phyloP scores from a whole-genome alignment of 331 rosid species.

The Ulmus americana region DNA sequence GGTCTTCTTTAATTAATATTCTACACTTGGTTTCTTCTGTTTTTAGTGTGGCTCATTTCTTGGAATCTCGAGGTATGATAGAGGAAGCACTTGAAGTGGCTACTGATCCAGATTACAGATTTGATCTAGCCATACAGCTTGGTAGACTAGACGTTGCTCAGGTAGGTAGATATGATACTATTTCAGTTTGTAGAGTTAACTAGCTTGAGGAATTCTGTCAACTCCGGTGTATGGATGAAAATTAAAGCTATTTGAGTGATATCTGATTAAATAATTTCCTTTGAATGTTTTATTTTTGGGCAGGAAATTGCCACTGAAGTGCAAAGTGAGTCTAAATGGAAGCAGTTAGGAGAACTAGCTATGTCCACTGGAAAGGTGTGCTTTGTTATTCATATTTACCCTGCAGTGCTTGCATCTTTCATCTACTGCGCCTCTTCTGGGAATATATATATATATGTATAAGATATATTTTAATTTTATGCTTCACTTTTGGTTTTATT shows the following conservation, averaged over 20 bases:
- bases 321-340: slow-evolving; percentile 94
- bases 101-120: slow-evolving; percentile 93
- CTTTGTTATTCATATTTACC: neutral
- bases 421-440: no score
- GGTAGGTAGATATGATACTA: slow-evolving; percentile 44
- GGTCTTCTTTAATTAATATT: no score
- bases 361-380: slow-evolving; percentile 88
- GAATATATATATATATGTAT: no score
- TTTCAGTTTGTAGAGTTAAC: slow-evolving; percentile 11
- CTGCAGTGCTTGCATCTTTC: neutral
- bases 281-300: slow-evolving; percentile 12
- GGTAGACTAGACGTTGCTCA: slow-evolving; percentile 90
- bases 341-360: slow-evolving; percentile 95
- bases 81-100: slow-evolving; percentile 99
- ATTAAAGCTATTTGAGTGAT: slow-evolving; percentile 15
- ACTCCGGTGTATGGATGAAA: slow-evolving; percentile 1
- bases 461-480: neutral
- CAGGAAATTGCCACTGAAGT: slow-evolving; percentile 82
- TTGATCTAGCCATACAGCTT: slow-evolving; percentile 92
- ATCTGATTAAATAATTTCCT: slow-evolving; percentile 7
- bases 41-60: slow-evolving; percentile 87
- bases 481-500: neutral
- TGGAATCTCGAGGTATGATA: slow-evolving; percentile 97
- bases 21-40: slow-evolving; percentile 7
- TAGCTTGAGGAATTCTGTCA: slow-evolving; percentile 10